Base-by-base conservation (phyloP, 495 filamentous ascomycete genomes). In the Astrothelium subdiscretum region DNA sequence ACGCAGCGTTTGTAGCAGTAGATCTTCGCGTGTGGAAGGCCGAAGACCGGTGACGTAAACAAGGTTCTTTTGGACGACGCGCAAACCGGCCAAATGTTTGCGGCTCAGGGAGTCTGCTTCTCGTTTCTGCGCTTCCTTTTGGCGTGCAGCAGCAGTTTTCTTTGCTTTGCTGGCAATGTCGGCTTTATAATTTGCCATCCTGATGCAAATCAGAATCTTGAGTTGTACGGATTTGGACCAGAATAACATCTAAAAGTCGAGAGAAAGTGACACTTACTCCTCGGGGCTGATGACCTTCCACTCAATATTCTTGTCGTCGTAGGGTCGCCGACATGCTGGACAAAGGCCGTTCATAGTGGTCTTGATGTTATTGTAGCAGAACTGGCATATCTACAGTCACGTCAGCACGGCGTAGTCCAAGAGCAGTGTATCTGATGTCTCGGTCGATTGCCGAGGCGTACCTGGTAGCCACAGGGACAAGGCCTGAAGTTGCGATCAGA, bases 291-390 rank as follows among this genome's bases (percentile, higher is more conserved):
- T 87, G 32, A 89, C 85, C 73, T 97, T 97, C 81, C 89, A 97
- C 74, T 96, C 86, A 59, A 99, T 96, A 27, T 89, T 94, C 71
- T 92, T 90, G 59, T 99, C 95, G 73, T 96, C 90, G 72, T 99
- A 99, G 20, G 87, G 83, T 67, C 95, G 81, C 70, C 95, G 85
- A 75, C 95, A 99, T 70, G 96, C 95, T 18, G 95, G 95, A 76
- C 95, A 99, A 31, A 95, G 79, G 38, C 91, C 91, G 71, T 96
- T 96, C 81, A 96, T 87, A 65, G 92, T 96, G 62, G 86, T 89
- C 74, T 90, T 92, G 74, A 99, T 94, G 68, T 97, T 97, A 78
- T 99, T 96, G 78, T 88, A 97, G 75, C 95, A 99, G 77, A 99
- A 99, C 78, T 97, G 95, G 74, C 95, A 99, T 70, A 99, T 90